Conservation (phyloP, 805 yeast species). For the Candida anglica region DNA sequence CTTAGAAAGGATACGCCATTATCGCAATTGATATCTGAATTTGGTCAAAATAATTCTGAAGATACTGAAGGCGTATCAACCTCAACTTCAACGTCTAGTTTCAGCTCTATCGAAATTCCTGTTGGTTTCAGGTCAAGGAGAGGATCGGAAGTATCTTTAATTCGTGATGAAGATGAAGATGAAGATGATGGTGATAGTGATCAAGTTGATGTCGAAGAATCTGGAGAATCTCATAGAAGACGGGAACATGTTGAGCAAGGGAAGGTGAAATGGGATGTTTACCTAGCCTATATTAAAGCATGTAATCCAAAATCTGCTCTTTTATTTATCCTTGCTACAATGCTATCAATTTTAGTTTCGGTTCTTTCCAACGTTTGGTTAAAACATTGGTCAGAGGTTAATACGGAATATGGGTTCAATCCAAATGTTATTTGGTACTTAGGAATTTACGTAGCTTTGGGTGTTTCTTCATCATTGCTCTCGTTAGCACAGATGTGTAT, state of each 20-base stretch:
- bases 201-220: slow-evolving; percentile 5
- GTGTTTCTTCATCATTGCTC: slow-evolving; percentile 60
- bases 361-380: slow-evolving; percentile 85
- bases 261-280: slow-evolving; percentile 76
- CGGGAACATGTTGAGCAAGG: slow-evolving; percentile 83
- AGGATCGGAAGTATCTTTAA: slow-evolving; percentile 7
- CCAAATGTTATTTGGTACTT: slow-evolving; percentile 71
- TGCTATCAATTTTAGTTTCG: slow-evolving; percentile 54
- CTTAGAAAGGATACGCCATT: slow-evolving; percentile 44
- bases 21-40: slow-evolving; percentile 54
- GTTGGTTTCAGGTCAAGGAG: no score
- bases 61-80: slow-evolving; percentile 20
- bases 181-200: slow-evolving; percentile 17
- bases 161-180: slow-evolving; percentile 30
- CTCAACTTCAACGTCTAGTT: slow-evolving; percentile 23
- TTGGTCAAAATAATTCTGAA: slow-evolving; percentile 45
- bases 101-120: slow-evolving; percentile 18
- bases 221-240: slow-evolving; percentile 18
- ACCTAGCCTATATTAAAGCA: slow-evolving; percentile 71
- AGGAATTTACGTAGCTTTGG: slow-evolving; percentile 70
- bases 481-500: slow-evolving; percentile 63
- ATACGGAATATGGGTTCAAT: slow-evolving; percentile 63
- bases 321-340: slow-evolving; percentile 36
- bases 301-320: slow-evolving; percentile 63
- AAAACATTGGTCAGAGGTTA: slow-evolving; percentile 95